A percentile compares a stretch with the other conserved stretches of the same genome.
phyloP scores from a whole-genome alignment of 73 alveolate species.

The Blepharisma stoltei region DNA sequence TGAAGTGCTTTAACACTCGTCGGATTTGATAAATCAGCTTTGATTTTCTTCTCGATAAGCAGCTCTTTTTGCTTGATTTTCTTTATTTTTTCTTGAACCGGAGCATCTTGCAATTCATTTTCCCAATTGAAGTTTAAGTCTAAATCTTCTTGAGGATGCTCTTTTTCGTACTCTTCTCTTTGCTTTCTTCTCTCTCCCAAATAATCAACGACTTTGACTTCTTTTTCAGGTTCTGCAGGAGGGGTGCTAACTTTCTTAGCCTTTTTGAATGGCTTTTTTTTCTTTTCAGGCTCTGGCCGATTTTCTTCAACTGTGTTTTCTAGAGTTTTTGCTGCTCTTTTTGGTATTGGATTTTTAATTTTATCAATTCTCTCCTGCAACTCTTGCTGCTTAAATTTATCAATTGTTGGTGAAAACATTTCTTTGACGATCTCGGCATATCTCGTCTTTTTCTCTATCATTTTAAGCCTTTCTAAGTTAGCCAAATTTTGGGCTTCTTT shows the following conservation, averaged over 20 bases:
- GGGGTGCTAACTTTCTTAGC: not conserved
- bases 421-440: slow-evolving; percentile 16
- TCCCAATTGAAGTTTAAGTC: not conserved
- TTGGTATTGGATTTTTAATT: slow-evolving; percentile 21
- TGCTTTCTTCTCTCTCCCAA: not conserved
- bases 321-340: not conserved
- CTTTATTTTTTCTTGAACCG: not conserved
- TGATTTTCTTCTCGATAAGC: not conserved
- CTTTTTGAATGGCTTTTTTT: not conserved
- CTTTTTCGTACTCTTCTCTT: slow-evolving; percentile 1
- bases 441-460: slow-evolving; percentile 9
- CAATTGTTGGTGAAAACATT: slow-evolving; percentile 5
- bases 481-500: not conserved
- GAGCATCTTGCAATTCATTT: not conserved
- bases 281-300: not conserved
- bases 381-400: not conserved
- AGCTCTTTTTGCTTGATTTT: slow-evolving; percentile 21
- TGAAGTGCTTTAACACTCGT: not conserved
- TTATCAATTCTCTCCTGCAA: not conserved
- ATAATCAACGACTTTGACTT: not conserved
- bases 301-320: too few relatives aligned
- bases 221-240: not conserved
- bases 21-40: not conserved
- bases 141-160: not conserved
- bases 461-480: not conserved